These are phyloP conservation scores for Paxillus involutus DNA, from an alignment of 768 basidiomycete species.

Conservation along the genomic window DNA sequence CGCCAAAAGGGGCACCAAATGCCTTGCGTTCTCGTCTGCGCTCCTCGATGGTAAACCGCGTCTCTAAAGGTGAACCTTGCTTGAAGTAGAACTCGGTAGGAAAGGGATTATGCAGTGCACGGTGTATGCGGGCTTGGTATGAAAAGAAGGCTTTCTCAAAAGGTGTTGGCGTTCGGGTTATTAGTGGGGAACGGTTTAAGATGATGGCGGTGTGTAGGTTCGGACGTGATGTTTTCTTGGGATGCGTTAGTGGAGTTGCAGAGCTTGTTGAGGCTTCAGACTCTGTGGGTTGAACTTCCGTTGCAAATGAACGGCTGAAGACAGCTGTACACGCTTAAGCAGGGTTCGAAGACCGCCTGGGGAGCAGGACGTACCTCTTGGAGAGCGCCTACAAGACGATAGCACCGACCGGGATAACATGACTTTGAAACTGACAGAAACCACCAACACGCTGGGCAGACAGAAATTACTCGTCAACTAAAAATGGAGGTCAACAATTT, in stretches of 20 bases:
- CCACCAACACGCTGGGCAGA: background rate
- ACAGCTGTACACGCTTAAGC: background rate
- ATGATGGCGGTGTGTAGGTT: conserved; percentile 63
- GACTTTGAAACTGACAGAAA: background rate
- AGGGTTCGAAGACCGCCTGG: too few species aligned
- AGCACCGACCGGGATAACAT: conserved; percentile 37
- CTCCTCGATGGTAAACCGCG: conserved; percentile 77
- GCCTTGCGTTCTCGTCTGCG: conserved; percentile 66
- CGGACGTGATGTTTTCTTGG: conserved; percentile 33
- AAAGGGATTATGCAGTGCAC: conserved; percentile 85
- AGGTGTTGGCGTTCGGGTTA: conserved; percentile 67
- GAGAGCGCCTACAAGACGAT: conserved; percentile 30
- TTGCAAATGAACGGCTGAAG: conserved; percentile 43
- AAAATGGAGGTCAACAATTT: background rate
- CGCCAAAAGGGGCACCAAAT: conserved; percentile 66
- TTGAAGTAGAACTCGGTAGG: conserved; percentile 94
- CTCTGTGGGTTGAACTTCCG: conserved; percentile 30
- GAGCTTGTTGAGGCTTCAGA: conserved; percentile 3
- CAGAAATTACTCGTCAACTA: background rate
- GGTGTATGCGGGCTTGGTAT: conserved; percentile 81
- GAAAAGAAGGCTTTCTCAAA: conserved; percentile 82
- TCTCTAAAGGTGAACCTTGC: conserved; percentile 81
- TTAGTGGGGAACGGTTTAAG: conserved; percentile 73
- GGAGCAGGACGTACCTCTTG: conserved; percentile 23
- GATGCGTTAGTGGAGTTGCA: conserved; percentile 14